Evolutionary conservation across 306 rosid species (phyloP).

Genomic region (Herpetospermum pedunculosum): DNA sequence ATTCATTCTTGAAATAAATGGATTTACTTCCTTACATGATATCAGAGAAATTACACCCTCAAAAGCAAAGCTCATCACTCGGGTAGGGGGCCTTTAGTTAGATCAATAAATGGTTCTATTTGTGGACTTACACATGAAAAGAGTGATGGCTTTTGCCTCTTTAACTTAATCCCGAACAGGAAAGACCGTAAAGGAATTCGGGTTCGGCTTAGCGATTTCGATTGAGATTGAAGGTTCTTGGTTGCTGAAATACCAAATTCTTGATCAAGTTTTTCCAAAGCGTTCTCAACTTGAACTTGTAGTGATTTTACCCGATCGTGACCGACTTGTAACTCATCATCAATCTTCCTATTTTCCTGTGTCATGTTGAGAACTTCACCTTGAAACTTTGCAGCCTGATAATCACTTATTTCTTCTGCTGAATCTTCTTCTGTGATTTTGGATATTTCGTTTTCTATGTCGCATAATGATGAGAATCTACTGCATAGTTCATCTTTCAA

Average conservation of each 20-base stretch:
- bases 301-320: slow-evolving; percentile 38
- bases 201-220: slow-evolving; percentile 23
- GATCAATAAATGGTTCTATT: slow-evolving; percentile 32
- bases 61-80: not conserved
- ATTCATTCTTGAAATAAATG: not conserved
- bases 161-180: slow-evolving; percentile 74
- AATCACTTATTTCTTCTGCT: slow-evolving; percentile 25
- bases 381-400: slow-evolving; percentile 85
- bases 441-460: slow-evolving; percentile 61
- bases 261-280: slow-evolving; percentile 34
- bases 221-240: not conserved
- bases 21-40: not conserved
- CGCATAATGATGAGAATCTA: slow-evolving; percentile 42
- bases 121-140: slow-evolving; percentile 42
- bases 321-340: slow-evolving; percentile 47
- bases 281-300: slow-evolving; percentile 40
- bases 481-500: slow-evolving; percentile 60
- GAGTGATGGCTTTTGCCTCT: slow-evolving; percentile 46
- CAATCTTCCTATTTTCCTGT: slow-evolving; percentile 61
- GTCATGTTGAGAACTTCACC: slow-evolving; percentile 87
- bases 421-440: slow-evolving; percentile 26
- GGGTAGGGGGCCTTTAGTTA: slow-evolving; percentile 16
- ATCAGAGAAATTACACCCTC: not conserved
- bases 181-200: slow-evolving; percentile 67
- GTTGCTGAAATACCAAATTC: slow-evolving; percentile 30